phyloP scores from a whole-genome alignment of 2,329 filamentous ascomycete species.

The Hawksworthiomyces lignivorus region DNA sequence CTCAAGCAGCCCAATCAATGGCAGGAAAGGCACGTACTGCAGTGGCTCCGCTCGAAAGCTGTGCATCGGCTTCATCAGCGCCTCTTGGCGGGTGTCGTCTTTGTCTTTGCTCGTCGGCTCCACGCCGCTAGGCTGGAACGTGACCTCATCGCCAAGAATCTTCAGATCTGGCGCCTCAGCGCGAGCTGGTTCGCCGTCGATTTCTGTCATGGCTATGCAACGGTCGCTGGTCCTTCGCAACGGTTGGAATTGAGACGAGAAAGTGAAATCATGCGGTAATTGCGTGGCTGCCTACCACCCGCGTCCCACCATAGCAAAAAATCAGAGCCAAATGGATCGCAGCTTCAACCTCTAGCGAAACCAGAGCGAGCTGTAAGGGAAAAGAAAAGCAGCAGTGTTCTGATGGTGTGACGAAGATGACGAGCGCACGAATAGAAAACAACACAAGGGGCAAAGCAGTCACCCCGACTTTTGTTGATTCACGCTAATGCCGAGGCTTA shows the following conservation, averaged over 20 bases:
- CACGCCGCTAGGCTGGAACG: slow-evolving; percentile 64
- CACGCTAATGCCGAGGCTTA: slow-evolving; percentile 12
- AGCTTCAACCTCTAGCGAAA: too few species aligned
- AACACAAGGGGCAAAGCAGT: background rate
- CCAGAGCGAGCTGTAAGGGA: too few species aligned
- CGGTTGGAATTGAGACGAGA: background rate
- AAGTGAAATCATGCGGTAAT: too few species aligned
- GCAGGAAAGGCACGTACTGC: slow-evolving; percentile 34
- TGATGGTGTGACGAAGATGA: too few species aligned
- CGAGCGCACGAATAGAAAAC: too few species aligned
- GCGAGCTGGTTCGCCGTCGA: slow-evolving; percentile 32
- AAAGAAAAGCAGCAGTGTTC: too few species aligned
- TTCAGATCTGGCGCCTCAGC: slow-evolving; percentile 66
- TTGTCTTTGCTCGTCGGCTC: slow-evolving; percentile 34
- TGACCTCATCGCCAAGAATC: slow-evolving; percentile 67
- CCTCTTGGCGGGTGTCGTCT: slow-evolving; percentile 55
- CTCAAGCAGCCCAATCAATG: background rate
- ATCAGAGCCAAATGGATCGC: slow-evolving; percentile 1
- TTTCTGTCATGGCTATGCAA: slow-evolving; percentile 12
- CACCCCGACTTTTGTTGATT: too few species aligned
- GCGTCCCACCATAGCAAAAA: too few species aligned
- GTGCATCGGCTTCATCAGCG: slow-evolving; percentile 73
- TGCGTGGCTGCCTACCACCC: too few species aligned
- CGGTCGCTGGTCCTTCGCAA: background rate
- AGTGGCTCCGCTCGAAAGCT: slow-evolving; percentile 69